Evolutionary conservation across 306 rosid genomes (phyloP).

Genomic region (Neltuma alba): DNA sequence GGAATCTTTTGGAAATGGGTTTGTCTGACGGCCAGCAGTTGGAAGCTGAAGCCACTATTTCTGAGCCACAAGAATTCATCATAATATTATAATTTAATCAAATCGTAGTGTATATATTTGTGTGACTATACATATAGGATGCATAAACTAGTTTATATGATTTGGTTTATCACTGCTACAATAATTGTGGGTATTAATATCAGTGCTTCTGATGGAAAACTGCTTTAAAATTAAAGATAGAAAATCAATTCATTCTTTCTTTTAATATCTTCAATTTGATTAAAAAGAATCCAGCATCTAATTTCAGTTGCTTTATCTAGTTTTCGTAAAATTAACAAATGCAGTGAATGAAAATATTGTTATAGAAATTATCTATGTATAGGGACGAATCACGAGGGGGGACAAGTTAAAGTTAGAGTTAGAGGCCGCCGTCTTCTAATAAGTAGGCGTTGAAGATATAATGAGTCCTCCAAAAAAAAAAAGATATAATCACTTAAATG

Average conservation of each 20-base stretch:
- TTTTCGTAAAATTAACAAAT: background rate
- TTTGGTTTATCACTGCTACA: too few relatives aligned
- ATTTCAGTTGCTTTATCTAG: too few relatives aligned
- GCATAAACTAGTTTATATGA: too few relatives aligned
- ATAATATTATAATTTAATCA: background rate
- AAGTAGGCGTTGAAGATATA: background rate
- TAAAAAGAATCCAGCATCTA: too few relatives aligned
- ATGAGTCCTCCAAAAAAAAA: background rate
- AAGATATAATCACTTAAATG: too few relatives aligned
- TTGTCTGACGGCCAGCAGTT: background rate
- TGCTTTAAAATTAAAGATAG: too few relatives aligned
- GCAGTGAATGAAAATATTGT: background rate
- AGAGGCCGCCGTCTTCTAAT: background rate
- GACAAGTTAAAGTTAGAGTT: background rate
- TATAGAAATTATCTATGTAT: background rate
- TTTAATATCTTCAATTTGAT: too few relatives aligned
- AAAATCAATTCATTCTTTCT: too few relatives aligned
- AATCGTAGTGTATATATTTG: background rate
- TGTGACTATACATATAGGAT: background rate
- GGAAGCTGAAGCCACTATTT: slow-evolving; percentile 16
- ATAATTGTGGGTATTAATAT: too few relatives aligned
- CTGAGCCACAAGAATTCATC: background rate
- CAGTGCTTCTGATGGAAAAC: too few relatives aligned
- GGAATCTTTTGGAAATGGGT: background rate
- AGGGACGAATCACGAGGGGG: background rate